These are phyloP conservation scores for Papilionanthe hybrid DNA, from an alignment of 116 monocot species.

Conservation along the genomic window DNA sequence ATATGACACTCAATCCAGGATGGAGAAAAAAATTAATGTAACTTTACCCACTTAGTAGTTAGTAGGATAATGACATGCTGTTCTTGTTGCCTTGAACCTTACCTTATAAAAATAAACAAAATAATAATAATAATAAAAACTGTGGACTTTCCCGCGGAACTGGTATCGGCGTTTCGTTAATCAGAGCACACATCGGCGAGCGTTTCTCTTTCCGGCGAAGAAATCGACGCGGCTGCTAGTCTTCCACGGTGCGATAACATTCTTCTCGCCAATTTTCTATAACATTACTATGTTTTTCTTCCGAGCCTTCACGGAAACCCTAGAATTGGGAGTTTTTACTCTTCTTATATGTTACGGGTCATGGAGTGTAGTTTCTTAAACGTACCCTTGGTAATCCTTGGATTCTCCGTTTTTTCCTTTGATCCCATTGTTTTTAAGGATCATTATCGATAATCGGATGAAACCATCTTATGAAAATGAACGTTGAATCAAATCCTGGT, in stretches of 20 bases:
- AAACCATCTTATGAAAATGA: background rate
- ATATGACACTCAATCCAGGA: no score
- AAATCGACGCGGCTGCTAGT: background rate
- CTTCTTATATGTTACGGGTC: background rate
- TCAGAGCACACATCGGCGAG: background rate
- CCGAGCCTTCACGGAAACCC: background rate
- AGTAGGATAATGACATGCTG: no score
- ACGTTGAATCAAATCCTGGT: background rate
- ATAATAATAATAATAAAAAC: no score
- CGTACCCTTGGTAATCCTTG: background rate
- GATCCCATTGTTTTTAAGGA: background rate
- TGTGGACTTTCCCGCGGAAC: background rate
- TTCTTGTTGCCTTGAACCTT: no score
- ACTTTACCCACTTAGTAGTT: no score
- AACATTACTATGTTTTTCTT: background rate
- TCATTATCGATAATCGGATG: background rate
- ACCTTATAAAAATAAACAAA: no score
- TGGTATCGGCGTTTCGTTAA: background rate
- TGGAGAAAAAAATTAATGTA: no score
- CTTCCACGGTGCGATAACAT: background rate
- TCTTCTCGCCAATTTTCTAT: background rate
- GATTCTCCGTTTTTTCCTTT: background rate
- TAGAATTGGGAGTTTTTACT: background rate
- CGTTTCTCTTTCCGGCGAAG: background rate
- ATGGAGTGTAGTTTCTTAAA: background rate